Evolutionary conservation across 2,329 filamentous ascomycete species (phyloP), one percentile per base, ranked within the genome.

Genomic region (Aphanoascus verrucosus): DNA sequence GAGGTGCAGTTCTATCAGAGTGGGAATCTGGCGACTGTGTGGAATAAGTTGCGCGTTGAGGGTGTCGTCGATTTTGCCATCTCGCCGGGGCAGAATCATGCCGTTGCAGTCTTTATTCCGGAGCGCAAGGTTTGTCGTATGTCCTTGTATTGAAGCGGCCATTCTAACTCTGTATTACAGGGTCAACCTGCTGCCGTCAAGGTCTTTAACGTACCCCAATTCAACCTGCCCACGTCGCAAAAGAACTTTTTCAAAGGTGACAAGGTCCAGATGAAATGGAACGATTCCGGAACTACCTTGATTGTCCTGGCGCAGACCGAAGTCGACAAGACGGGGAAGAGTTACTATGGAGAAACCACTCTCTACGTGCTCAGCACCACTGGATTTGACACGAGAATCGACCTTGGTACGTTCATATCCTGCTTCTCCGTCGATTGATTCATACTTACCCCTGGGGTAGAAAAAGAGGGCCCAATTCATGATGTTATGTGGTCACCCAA

Each of bases 191-290:
- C 93, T 52, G 81, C 87, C 1, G 89, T 97, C 69, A 94, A 94
- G 73, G 86, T 97, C 56, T 98, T 86, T 75, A 88, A 91, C 61
- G 86, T 97, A 35, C 91, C 93, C 41, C 79, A 93, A 62, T 97
- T 97, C 72, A 79, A 73, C 58, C 76, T 75, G 51, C 84, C 90
- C 3, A 83, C 95, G 48, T 96, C 91, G 38, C 91, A 97, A 69
- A 98, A 98, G 83, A 96, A 86, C 1, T 98, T 98, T 68, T 98
- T 89, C 82, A 98, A 98, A 76, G 90, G 90, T 59, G 93, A 98
- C 77, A 97, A 97, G 76, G 91, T 98, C 46, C 89, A 96, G 72
- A 76, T 98, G 66, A 96, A 96, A 76, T 98, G 93, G 93, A 98
- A 98, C 72, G 81, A 85, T 61, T 77, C 88, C 57, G 93, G 93